Base-by-base conservation (phyloP, 176 grass and related monocot genomes). In the Thinopyrum elongatum region DNA sequence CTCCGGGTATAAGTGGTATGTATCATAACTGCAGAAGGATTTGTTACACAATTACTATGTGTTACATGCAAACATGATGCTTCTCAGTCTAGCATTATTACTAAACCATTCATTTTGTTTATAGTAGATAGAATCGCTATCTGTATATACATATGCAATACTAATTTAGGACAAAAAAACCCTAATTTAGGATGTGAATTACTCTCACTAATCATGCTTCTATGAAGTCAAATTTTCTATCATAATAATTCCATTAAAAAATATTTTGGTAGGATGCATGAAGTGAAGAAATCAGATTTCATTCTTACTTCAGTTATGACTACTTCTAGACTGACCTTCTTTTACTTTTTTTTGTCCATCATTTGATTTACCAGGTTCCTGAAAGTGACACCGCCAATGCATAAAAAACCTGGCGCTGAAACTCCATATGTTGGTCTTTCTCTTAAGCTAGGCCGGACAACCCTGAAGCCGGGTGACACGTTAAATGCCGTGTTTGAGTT, bases 1-100 rank as follows among this genome's bases (percentile, higher is more conserved):
- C 59, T 74, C 35, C 15, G 79, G 42, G 25, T 82, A 87, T 35
- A 64, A 38, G 2, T 87, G 85, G 85, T 81, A 74, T 29, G 85
- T 3, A 51, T 19, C 29, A 26, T 78, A 59, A 35, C 21, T 35
- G 51, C 30, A 34, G 34, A 76, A 46, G 6, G 7, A 38, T 22
- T 41, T 41, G 13, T 63, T 38, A 8, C 12, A 5, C 29, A 36
- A 39, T 7, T 79, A 71, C 28, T 35, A 34, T 60, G 53, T 22
- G 53, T 78, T 36, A 61, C 53, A 78, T 61, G 19, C 34, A 69
- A 60, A 60, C 55, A 47, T 68, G 28, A 68, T 10, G 35, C 10
- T 39, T 71, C 4, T 10, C 68, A 71, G 38, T 5, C 68, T 35
- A 41, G 68, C 57, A 59, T 59, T n/a, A n/a, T 60, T 23, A 10